Conservation (phyloP, 257 asterid genomes). For the Plectranthus barbatus region DNA sequence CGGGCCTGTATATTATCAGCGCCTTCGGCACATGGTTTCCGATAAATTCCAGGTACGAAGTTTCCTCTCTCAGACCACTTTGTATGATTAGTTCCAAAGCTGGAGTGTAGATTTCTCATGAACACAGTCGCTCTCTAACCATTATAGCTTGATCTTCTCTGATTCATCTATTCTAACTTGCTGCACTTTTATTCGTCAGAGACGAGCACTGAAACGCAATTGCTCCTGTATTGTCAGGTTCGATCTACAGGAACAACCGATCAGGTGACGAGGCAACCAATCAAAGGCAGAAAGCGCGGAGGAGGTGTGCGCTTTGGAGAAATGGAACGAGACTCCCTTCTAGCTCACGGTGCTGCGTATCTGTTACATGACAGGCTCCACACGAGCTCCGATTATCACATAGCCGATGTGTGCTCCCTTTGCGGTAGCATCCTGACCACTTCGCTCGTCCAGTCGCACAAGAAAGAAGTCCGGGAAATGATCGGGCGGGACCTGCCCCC, state of each 20-base stretch:
- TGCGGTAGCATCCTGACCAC: conserved; percentile 87
- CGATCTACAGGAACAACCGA: conserved; percentile 90
- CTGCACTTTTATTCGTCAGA: too few species aligned
- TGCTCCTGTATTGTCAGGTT: conserved; percentile 39
- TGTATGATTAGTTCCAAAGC: not conserved
- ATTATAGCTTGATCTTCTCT: not conserved
- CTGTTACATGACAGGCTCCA: conserved; percentile 91
- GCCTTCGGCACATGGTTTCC: conserved; percentile 97
- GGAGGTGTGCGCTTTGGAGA: conserved; percentile 98
- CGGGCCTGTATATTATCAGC: conserved; percentile 97
- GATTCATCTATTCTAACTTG: not conserved
- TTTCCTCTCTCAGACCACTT: not conserved
- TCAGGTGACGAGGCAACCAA: conserved; percentile 83
- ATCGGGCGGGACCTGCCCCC: conserved; percentile 43
- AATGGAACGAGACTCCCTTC: conserved; percentile 95
- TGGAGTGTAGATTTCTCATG: too few species aligned
- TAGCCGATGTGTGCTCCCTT: conserved; percentile 81
- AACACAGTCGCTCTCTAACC: too few species aligned
- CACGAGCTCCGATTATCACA: conserved; percentile 79
- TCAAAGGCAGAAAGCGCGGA: conserved; percentile 93
- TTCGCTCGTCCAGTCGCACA: conserved; percentile 41
- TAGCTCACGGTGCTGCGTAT: conserved; percentile 97
- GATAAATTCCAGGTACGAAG: conserved; percentile 84
- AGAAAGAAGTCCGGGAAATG: conserved; percentile 37
- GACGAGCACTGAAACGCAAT: not conserved